Base-by-base conservation (phyloP, 1,139 yeast genomes). In the Barnettozyma hawaiiensis region DNA sequence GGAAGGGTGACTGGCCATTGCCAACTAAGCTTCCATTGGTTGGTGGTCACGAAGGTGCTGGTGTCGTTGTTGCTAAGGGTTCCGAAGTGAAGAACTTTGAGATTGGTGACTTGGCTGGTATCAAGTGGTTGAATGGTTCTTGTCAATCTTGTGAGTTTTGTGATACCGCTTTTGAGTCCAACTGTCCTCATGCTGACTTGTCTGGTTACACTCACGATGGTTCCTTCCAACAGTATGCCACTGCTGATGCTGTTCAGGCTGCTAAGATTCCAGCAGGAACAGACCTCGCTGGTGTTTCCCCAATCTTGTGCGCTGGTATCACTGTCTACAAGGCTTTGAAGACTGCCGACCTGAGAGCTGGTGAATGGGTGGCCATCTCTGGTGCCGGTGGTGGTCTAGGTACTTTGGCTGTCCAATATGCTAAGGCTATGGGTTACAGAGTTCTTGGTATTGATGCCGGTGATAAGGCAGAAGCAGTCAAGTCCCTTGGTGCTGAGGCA, bases 321-420 rank as follows among this genome's bases (percentile, higher is more conserved):
- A 84, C 94, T 41, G 90, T 82, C 46, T 84, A 82, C 76, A 83
- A 83, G 71, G 94, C 92, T 29, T 67, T 84, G 58, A 83, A 83
- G 71, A 76, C 80, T 40, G 81, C 90, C 45, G 69, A 73, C 39
- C 70, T 80, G 53, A 58, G 55, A 42, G 78, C 90, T 41, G 94
- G 92, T 59, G 77, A 84, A 58, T 82, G 87, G 86, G 86, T 83
- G 47, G 82, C 83, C 53, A 70, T 84, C 56, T 77, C 86, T 49
- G 94, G 95, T 66, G 90, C 90, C 44, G 87, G 81, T 60, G 90
- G 95, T 65, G 95, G 94, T 57, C 74, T 85, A 58, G 95, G 95
- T 49, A 76, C 89, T 40, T 69, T 84, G 49, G 92, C 90, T 47
- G 71, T 85, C 56, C 92, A 84, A 66, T 84, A 81, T 67, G 94